These are phyloP conservation scores for Mucuna pruriens DNA, from an alignment of 306 rosid species.

Conservation along the genomic window DNA sequence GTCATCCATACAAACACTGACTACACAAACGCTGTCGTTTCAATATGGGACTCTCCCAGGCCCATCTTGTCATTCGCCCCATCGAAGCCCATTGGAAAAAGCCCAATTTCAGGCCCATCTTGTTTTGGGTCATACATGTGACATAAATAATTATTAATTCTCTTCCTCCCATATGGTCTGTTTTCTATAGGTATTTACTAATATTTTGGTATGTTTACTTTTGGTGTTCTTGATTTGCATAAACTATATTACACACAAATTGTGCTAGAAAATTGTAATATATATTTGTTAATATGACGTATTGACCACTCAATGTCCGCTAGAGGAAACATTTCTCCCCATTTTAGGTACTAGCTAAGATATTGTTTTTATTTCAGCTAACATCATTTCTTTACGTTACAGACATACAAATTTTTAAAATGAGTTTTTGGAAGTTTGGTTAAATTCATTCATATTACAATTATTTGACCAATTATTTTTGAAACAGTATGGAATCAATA, in stretches of 20 bases:
- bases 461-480: neutral
- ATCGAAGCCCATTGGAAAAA: conserved; percentile 11
- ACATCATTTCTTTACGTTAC: neutral
- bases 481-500: no score
- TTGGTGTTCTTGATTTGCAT: neutral
- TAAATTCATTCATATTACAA: no score
- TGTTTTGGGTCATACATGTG: neutral
- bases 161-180: neutral
- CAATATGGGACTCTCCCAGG: neutral
- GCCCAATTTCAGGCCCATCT: neutral
- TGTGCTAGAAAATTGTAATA: neutral
- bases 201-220: no score
- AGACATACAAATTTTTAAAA: no score
- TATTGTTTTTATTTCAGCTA: neutral
- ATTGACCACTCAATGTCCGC: neutral
- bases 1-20: neutral
- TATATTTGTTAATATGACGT: neutral
- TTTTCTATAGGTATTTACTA: neutral
- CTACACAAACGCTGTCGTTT: conserved; percentile 26
- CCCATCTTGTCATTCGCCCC: neutral
- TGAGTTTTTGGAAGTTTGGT: no score
- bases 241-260: neutral
- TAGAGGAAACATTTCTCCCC: neutral
- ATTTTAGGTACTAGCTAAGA: neutral
- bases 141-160: no score